Conservation (phyloP, 1,284 basidiomycete species). For the Sporisorium exsertum region DNA sequence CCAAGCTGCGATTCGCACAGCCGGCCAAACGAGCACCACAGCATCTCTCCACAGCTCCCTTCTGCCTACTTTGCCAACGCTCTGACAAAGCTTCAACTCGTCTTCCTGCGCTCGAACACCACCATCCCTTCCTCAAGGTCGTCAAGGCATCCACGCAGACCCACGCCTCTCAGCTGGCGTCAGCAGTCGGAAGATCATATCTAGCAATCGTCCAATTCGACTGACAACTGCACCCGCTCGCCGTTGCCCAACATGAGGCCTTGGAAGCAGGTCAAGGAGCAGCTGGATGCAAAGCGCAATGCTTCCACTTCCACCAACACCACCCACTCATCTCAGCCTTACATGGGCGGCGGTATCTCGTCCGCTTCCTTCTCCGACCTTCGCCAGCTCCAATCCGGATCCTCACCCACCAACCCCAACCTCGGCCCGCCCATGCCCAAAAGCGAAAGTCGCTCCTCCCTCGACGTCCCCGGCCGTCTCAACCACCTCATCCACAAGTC, state of each 20-base stretch:
- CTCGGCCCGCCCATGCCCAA: conserved; percentile 33
- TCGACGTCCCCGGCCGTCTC: conserved; percentile 44
- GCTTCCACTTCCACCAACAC: conserved; percentile 16
- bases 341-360: conserved; percentile 40
- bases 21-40: not conserved
- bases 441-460: conserved; percentile 40
- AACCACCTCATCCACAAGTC: conserved; percentile 39
- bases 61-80: not conserved
- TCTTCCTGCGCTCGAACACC: conserved; percentile 2
- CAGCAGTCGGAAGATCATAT: not conserved
- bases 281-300: conserved; percentile 41
- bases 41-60: not conserved
- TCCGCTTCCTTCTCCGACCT: conserved; percentile 39
- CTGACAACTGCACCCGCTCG: not conserved
- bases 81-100: not conserved
- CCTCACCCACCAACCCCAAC: conserved; percentile 9
- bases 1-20: not conserved
- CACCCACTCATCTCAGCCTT: conserved; percentile 16
- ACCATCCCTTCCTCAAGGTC: conserved; percentile 5
- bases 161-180: not conserved
- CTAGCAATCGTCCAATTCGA: not conserved
- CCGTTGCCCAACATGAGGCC: conserved; percentile 25
- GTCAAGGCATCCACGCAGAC: not conserved
- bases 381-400: conserved; percentile 18
- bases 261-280: conserved; percentile 47